Percentiles rank a stretch among this genome's conserved stretches.
Conservation (phyloP, 352 stramenopile genomes). For the Ochromonadaceae sp. region DNA sequence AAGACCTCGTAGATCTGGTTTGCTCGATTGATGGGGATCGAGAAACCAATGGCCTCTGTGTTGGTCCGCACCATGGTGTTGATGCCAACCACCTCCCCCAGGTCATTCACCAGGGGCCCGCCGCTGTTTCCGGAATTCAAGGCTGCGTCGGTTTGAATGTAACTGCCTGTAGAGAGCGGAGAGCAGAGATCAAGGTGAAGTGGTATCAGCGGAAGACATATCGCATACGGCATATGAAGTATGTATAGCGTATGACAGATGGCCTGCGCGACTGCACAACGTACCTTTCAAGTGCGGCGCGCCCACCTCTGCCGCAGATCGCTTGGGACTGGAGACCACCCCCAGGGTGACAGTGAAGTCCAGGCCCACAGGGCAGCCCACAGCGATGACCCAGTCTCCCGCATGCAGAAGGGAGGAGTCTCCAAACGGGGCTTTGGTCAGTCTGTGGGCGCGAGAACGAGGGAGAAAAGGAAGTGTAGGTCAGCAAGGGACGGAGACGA, state of each 20-base stretch:
- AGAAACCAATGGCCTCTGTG: slow-evolving; percentile 20
- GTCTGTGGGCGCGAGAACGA: not conserved
- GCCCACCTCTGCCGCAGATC: slow-evolving; percentile 44
- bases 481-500: too few relatives aligned
- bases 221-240: too few relatives aligned
- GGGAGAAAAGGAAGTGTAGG: too few relatives aligned
- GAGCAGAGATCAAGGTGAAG: too few relatives aligned
- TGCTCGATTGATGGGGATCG: slow-evolving; percentile 19
- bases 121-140: slow-evolving; percentile 75
- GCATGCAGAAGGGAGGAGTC: slow-evolving; percentile 35
- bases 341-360: slow-evolving; percentile 74
- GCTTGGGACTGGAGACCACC: slow-evolving; percentile 43
- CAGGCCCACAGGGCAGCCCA: slow-evolving; percentile 67
- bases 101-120: slow-evolving; percentile 65
- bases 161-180: too few relatives aligned
- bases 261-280: too few relatives aligned
- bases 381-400: slow-evolving; percentile 73
- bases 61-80: slow-evolving; percentile 52
- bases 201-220: too few relatives aligned
- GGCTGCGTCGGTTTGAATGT: slow-evolving; percentile 74
- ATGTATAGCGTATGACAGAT: too few relatives aligned
- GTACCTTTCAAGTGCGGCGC: slow-evolving; percentile 11
- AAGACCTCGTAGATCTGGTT: slow-evolving; percentile 10
- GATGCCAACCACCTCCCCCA: slow-evolving; percentile 71
- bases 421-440: not conserved